These are phyloP conservation scores for Pigoraptor vietnamica DNA, from an alignment of 78 protist genomes.

Conservation along the genomic window DNA sequence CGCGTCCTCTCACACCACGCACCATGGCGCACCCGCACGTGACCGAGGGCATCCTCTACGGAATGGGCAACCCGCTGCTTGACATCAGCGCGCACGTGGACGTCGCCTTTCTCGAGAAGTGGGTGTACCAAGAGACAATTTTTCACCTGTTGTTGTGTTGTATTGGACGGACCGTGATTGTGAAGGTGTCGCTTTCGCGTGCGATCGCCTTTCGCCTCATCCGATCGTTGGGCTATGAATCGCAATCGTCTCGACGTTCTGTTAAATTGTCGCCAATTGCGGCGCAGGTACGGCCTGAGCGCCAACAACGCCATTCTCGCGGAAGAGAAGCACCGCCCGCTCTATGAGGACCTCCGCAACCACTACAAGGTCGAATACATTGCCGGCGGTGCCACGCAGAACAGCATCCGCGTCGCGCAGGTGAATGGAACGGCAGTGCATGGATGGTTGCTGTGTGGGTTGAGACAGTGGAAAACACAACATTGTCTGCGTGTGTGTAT, in stretches of 20 bases:
- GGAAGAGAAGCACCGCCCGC: slow-evolving; percentile 78
- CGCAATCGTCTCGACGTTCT: too few relatives aligned
- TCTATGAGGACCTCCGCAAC: slow-evolving; percentile 71
- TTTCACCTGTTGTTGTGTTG: too few relatives aligned
- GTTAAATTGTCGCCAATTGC: too few relatives aligned
- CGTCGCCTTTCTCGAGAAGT: slow-evolving; percentile 44
- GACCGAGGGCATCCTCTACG: background rate
- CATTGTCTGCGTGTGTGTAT: too few relatives aligned
- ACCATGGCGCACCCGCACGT: too few relatives aligned
- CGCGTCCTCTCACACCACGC: too few relatives aligned
- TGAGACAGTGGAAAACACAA: background rate
- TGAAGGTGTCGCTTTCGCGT: too few relatives aligned
- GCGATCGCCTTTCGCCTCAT: background rate
- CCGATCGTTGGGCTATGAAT: background rate
- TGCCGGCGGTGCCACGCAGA: slow-evolving; percentile 91
- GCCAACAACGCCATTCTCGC: slow-evolving; percentile 81
- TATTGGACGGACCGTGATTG: too few relatives aligned
- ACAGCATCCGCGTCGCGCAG: slow-evolving; percentile 76
- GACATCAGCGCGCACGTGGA: slow-evolving; percentile 74
- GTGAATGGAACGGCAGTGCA: slow-evolving; percentile 2
- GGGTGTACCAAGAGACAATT: background rate
- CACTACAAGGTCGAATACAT: slow-evolving; percentile 65
- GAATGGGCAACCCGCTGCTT: slow-evolving; percentile 80
- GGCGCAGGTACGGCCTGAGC: slow-evolving; percentile 68
- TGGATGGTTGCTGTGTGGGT: too few relatives aligned